Base-by-base conservation (phyloP, 768 basidiomycete genomes). In the Boletus sp. region DNA sequence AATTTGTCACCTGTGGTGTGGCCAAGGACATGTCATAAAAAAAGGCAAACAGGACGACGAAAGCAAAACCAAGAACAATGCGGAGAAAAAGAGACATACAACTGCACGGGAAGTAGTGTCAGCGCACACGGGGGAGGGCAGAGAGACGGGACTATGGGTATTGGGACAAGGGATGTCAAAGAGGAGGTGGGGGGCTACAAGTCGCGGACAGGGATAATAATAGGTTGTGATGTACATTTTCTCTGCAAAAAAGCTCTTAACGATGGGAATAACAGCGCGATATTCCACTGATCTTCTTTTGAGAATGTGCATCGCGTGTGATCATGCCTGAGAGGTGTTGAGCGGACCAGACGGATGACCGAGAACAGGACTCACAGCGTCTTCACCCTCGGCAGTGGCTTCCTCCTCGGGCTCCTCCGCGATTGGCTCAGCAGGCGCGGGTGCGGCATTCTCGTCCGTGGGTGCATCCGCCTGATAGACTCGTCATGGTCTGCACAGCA, bases 371-470 rank as follows among this genome's bases (percentile, higher is more conserved):
- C 69, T 55, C 19, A 64, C 66, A 3, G 49, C 61, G 14, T 64
- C 55, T 57, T 75, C 79, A 45, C 72, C 68, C 56, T 74, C 77
- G 27, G 75, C 75, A 7, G 61, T 71, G 41, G 71, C 75, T 42
- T 77, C 75, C 5, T 63, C 75, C 56, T 79, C 81, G 40, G 74
- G 77, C 48, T 84, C 83, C 62, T 85, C 83, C 29, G 72, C 76
- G 55, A 86, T 86, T 19, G 83, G 76, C 21, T 74, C 72, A 27
- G 72, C 71, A 11, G 70, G 67, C 27, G 67, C 67, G 29, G 75
- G 72, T 51, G 71, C 74, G 15, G 74, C 70, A 54, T 75, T 74
- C 48, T 74, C 71, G 37, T 70, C 65, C 39, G 69, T 64, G 44
- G 68, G 66, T 43, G 70, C 76, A 32, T 71, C 75, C 62, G 64